Evolutionary conservation across 2,329 filamentous ascomycete genomes (phyloP).

Genomic region (Botryotinia globosa): DNA sequence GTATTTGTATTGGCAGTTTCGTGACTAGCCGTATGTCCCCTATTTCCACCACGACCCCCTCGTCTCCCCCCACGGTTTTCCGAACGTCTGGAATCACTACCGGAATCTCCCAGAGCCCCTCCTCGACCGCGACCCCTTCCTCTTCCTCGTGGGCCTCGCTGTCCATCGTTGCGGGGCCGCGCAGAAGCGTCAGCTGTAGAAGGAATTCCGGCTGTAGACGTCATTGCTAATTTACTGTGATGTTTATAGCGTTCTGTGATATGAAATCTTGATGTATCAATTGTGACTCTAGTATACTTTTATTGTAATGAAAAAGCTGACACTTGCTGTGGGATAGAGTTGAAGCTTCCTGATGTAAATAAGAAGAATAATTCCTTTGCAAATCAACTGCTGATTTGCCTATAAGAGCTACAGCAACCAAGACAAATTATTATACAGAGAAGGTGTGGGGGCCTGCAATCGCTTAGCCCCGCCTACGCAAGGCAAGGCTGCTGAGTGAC

Average conservation of each 20-base stretch:
- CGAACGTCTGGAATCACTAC: conserved; percentile 34
- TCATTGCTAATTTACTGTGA: conserved; percentile 8
- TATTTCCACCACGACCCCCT: conserved; percentile 29
- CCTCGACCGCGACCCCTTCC: conserved; percentile 24
- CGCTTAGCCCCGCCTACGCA: conserved; percentile 14
- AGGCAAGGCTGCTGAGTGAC: conserved; percentile 15
- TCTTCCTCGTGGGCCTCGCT: conserved; percentile 42
- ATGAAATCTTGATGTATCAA: not conserved
- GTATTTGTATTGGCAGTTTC: conserved; percentile 9
- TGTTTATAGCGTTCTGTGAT: conserved; percentile 1
- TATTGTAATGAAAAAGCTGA: not conserved
- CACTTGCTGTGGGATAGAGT: not conserved
- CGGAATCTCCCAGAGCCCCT: conserved; percentile 20
- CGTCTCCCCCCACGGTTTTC: conserved; percentile 30
- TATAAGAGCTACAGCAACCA: not conserved
- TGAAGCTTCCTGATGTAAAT: not conserved
- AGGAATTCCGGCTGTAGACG: conserved; percentile 21
- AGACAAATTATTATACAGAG: conserved; percentile 14
- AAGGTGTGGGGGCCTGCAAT: conserved; percentile 9
- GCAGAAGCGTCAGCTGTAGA: conserved; percentile 23
- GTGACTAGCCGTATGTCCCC: conserved; percentile 19
- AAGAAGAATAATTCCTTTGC: not conserved
- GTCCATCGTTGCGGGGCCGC: conserved; percentile 33
- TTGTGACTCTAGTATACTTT: not conserved
- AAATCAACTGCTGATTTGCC: not conserved